Evolutionary conservation across 1,284 basidiomycete genomes (phyloP).

Genomic region (Uromyces viciae-fabae): DNA sequence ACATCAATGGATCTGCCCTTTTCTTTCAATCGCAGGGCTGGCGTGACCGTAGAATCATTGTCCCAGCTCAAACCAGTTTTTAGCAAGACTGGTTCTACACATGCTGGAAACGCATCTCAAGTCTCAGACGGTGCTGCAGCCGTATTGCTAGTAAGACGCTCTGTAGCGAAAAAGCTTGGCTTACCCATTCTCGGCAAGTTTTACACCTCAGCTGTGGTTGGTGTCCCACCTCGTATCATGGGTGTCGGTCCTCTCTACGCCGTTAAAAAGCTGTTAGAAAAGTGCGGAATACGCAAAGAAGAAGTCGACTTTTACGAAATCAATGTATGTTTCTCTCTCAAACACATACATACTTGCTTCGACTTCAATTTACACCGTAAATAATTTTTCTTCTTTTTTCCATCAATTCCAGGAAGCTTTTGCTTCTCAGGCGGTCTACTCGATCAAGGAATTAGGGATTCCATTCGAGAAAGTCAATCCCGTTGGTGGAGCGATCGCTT

Average conservation of each 20-base stretch:
- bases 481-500: constrained; percentile 58
- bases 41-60: constrained; percentile 81
- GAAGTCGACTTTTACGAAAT: constrained; percentile 90
- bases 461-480: constrained; percentile 58
- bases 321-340: constrained; percentile 66
- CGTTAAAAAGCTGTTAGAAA: constrained; percentile 76
- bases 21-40: constrained; percentile 61
- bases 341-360: not conserved
- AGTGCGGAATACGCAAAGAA: constrained; percentile 65
- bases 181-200: constrained; percentile 91
- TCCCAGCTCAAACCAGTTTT: constrained; percentile 92
- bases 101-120: constrained; percentile 89
- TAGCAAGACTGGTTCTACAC: constrained; percentile 78
- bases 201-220: constrained; percentile 71
- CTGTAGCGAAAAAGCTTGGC: constrained; percentile 78
- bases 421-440: constrained; percentile 58
- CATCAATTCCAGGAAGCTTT: constrained; percentile 56
- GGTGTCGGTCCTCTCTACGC: constrained; percentile 82
- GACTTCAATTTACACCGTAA: not conserved
- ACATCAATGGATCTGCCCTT: not conserved
- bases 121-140: constrained; percentile 97
- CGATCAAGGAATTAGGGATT: constrained; percentile 61
- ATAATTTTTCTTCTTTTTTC: not conserved
- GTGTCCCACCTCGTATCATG: constrained; percentile 58
- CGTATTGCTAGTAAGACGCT: constrained; percentile 80